These are phyloP conservation scores for Combretum micranthum DNA, from an alignment of 345 rosid species.

Conservation along the genomic window DNA sequence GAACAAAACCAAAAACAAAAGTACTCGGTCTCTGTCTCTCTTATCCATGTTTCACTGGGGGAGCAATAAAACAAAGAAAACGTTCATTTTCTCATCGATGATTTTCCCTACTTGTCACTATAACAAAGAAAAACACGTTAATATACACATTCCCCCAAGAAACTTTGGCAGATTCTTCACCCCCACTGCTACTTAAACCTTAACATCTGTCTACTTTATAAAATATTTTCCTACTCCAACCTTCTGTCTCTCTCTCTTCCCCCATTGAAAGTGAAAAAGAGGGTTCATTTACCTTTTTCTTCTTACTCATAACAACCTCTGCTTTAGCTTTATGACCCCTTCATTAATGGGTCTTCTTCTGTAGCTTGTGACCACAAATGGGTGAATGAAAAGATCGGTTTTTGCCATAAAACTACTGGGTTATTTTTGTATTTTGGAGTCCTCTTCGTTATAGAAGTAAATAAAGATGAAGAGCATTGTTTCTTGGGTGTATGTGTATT, in stretches of 20 bases:
- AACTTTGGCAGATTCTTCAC: slow-evolving; percentile 4
- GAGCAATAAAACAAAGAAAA: slow-evolving; percentile 1
- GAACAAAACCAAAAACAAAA: no score
- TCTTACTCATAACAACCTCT: no score
- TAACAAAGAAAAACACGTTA: background rate
- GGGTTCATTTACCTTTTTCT: background rate
- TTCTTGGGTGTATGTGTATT: slow-evolving; percentile 15
- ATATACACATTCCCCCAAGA: background rate
- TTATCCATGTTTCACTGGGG: background rate
- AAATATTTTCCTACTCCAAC: background rate
- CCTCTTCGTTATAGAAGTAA: background rate
- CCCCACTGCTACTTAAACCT: background rate
- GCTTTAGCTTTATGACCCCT: no score
- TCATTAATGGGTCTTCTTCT: no score
- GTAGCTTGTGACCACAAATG: background rate
- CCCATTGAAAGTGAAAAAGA: background rate
- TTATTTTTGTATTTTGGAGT: background rate
- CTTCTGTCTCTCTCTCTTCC: background rate
- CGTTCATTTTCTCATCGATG: slow-evolving; percentile 4
- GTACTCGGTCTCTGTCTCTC: no score
- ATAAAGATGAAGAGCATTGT: slow-evolving; percentile 27
- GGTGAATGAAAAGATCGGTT: background rate
- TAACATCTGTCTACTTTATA: no score
- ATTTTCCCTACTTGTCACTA: background rate
- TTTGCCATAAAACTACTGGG: background rate